Evolutionary conservation across 192 early-diverging fungal genomes (phyloP).

Genomic region (Coemansia sp.): DNA sequence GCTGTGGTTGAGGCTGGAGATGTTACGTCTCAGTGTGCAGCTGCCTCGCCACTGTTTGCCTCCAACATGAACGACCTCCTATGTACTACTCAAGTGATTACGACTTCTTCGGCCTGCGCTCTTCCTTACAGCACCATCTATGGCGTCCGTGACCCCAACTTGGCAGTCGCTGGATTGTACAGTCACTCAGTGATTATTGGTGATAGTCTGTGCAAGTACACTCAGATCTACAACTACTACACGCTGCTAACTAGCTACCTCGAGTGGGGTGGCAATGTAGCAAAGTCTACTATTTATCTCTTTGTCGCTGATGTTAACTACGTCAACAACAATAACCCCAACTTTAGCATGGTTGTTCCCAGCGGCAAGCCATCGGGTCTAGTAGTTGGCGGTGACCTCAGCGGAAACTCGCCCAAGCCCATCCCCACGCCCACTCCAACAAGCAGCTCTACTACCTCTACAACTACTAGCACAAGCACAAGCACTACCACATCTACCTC

Average conservation of each 20-base stretch:
- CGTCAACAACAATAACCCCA: conserved; percentile 40
- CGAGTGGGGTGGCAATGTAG: conserved; percentile 48
- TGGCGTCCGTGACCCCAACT: conserved; percentile 29
- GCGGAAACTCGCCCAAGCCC: conserved; percentile 4
- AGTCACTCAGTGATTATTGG: conserved; percentile 49
- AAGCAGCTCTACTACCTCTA: not conserved
- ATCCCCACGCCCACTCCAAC: not conserved
- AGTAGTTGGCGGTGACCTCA: conserved; percentile 38
- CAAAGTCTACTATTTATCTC: conserved; percentile 43
- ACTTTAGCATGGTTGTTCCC: conserved; percentile 35
- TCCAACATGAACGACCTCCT: conserved; percentile 35
- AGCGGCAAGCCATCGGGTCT: conserved; percentile 14
- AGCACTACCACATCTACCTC: not conserved
- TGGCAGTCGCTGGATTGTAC: conserved; percentile 43
- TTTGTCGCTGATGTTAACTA: conserved; percentile 34
- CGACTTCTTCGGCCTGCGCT: conserved; percentile 18
- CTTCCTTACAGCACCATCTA: conserved; percentile 37
- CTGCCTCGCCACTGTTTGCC: conserved; percentile 28
- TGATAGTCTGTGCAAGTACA: conserved; percentile 29
- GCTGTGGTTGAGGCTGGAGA: conserved; percentile 5
- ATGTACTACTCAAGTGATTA: conserved; percentile 26
- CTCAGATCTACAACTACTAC: conserved; percentile 39
- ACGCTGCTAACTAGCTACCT: conserved; percentile 45
- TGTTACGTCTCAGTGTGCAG: conserved; percentile 17
- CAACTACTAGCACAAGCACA: not conserved